Evolutionary conservation across 140 eudicot species (phyloP).

Genomic region (Anethum foeniculum): DNA sequence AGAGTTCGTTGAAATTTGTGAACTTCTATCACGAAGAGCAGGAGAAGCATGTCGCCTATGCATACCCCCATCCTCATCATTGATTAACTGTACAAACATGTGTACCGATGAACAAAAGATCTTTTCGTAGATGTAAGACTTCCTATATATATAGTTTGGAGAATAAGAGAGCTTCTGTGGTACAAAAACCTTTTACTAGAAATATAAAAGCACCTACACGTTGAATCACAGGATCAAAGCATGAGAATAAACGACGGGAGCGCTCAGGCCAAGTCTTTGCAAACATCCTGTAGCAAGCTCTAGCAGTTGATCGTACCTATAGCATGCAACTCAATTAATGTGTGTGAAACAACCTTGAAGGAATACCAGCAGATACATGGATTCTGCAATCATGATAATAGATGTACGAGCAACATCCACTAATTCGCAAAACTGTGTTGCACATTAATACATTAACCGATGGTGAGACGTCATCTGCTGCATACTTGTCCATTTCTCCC

Average conservation of each 20-base stretch:
- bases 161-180: background rate
- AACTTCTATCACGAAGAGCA: slow-evolving; percentile 74
- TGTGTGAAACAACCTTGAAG: background rate
- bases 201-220: slow-evolving; percentile 43
- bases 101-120: background rate
- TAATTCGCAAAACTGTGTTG: background rate
- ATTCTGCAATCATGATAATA: background rate
- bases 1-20: slow-evolving; percentile 41
- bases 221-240: slow-evolving; percentile 90
- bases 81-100: slow-evolving; percentile 49
- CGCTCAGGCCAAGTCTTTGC: slow-evolving; percentile 98
- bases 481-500: background rate
- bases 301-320: slow-evolving; percentile 95
- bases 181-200: background rate
- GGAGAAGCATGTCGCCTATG: slow-evolving; percentile 95
- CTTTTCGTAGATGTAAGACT: background rate
- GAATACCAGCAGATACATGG: background rate
- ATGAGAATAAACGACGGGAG: slow-evolving; percentile 70
- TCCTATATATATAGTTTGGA: background rate
- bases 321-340: slow-evolving; percentile 11
- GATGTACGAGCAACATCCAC: background rate
- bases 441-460: background rate
- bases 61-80: slow-evolving; percentile 93
- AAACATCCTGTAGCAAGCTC: slow-evolving; percentile 92
- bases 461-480: background rate